These are phyloP conservation scores for Salvia hispanica DNA, from an alignment of 257 asterid species.

Conservation along the genomic window DNA sequence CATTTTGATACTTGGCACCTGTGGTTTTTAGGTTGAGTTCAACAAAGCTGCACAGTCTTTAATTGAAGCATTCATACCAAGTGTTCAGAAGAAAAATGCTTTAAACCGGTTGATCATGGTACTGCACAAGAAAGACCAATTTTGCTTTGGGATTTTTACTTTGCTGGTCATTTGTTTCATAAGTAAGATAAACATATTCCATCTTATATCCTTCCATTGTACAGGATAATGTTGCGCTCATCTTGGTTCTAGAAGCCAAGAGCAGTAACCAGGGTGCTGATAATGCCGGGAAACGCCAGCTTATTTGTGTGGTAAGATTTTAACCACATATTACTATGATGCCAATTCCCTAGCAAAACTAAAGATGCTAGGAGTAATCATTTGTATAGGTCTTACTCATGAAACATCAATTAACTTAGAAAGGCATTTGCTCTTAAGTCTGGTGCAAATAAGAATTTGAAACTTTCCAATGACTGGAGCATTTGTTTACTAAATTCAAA, in stretches of 20 bases:
- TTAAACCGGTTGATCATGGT: constrained; percentile 90
- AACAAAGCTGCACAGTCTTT: constrained; percentile 98
- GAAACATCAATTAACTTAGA: neutral
- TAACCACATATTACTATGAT: constrained; percentile 9
- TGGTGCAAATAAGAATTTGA: constrained; percentile 1
- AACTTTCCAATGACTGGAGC: neutral
- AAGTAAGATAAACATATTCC: neutral
- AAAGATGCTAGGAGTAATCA: neutral
- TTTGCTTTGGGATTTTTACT: constrained; percentile 23
- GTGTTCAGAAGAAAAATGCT: constrained; percentile 76
- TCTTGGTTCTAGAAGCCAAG: constrained; percentile 93
- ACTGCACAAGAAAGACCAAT: neutral
- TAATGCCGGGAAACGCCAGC: constrained; percentile 87
- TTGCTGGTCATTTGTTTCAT: constrained; percentile 19
- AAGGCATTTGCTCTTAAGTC: neutral
- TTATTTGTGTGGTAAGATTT: constrained; percentile 88
- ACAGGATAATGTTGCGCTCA: constrained; percentile 93
- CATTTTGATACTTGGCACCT: constrained; percentile 19
- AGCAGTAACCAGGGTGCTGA: constrained; percentile 77
- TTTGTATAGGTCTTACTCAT: neutral
- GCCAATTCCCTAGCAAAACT: neutral
- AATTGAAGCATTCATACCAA: constrained; percentile 80
- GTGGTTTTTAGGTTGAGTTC: constrained; percentile 76
- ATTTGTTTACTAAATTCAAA: too few species aligned
- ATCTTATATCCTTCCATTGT: constrained; percentile 28